Evolutionary conservation across 2,329 filamentous ascomycete species (phyloP).

Genomic region (Epichloe gansuensis): DNA sequence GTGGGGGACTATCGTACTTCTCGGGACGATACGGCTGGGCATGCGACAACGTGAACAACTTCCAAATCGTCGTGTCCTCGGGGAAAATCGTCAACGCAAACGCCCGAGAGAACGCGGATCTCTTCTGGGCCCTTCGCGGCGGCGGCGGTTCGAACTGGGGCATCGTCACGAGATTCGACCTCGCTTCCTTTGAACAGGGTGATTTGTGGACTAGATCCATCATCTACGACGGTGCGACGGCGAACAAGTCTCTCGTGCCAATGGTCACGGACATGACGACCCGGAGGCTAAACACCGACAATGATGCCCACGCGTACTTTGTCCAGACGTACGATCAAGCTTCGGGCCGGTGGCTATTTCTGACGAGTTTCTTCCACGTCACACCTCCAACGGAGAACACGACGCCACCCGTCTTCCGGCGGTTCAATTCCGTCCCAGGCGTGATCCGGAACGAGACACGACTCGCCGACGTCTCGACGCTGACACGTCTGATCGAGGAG

Average conservation of each 20-base stretch:
- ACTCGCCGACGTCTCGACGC: conserved; percentile 7
- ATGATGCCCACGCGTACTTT: conserved; percentile 12
- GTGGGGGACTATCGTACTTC: conserved; percentile 15
- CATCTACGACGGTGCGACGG: conserved; percentile 11
- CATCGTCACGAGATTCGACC: conserved; percentile 38
- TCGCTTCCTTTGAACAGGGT: conserved; percentile 24
- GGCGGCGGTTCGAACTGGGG: conserved; percentile 45
- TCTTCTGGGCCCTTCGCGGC: conserved; percentile 45
- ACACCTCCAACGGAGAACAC: conserved; percentile 5
- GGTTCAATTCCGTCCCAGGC: conserved; percentile 11
- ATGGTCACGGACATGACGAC: conserved; percentile 10
- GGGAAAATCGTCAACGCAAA: conserved; percentile 27
- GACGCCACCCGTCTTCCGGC: conserved; percentile 9
- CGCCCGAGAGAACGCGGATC: conserved; percentile 27
- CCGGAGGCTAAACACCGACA: neutral
- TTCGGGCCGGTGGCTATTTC: conserved; percentile 8
- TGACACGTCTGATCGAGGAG: conserved; percentile 13
- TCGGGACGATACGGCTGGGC: conserved; percentile 12
- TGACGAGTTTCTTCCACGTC: conserved; percentile 10
- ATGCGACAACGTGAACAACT: conserved; percentile 12
- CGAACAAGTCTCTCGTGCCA: conserved; percentile 12
- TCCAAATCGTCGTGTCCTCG: conserved; percentile 26
- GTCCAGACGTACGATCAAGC: conserved; percentile 13
- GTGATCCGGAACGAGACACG: conserved; percentile 10
- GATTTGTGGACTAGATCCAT: conserved; percentile 24